A percentile compares a stretch with the other conserved stretches of the same genome.
These are phyloP conservation scores for Talaromyces amestolkiae DNA, from an alignment of 2,329 filamentous ascomycete genomes.

Conservation along the genomic window DNA sequence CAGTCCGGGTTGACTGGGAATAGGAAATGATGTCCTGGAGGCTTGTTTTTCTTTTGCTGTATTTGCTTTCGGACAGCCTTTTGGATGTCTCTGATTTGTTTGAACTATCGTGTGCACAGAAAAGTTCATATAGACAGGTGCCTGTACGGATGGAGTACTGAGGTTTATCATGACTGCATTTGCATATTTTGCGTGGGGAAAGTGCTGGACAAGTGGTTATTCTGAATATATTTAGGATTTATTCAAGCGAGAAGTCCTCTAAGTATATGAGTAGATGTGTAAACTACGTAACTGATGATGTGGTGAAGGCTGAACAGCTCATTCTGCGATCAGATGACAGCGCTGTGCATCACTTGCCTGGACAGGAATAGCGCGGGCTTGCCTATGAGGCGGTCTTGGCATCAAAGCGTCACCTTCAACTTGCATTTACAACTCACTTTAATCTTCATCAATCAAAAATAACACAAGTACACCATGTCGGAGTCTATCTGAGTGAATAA, in stretches of 20 bases:
- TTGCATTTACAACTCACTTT: not conserved
- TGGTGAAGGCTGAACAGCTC: constrained; percentile 9
- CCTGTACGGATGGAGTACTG: constrained; percentile 18
- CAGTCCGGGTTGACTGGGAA: constrained; percentile 1
- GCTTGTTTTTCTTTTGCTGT: not conserved
- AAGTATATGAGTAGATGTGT: not conserved
- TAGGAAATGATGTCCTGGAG: constrained; percentile 1
- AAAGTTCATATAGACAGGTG: constrained; percentile 17
- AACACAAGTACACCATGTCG: not conserved
- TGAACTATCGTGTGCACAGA: constrained; percentile 9
- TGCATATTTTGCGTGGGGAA: constrained; percentile 15
- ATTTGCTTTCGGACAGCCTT: not conserved
- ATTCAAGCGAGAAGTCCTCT: not conserved
- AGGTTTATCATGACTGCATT: constrained; percentile 16
- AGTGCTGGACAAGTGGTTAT: not conserved
- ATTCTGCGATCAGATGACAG: constrained; percentile 9
- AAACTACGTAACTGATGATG: not conserved
- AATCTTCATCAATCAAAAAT: not conserved
- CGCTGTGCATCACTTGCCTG: not conserved
- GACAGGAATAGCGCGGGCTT: constrained; percentile 2
- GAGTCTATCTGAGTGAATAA: not conserved
- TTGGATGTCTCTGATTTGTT: not conserved
- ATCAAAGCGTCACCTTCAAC: not conserved
- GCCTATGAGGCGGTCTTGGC: constrained; percentile 17
- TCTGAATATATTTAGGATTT: not conserved